Base-by-base conservation (phyloP, 495 filamentous ascomycete genomes). In the Margaritispora aquatica region DNA sequence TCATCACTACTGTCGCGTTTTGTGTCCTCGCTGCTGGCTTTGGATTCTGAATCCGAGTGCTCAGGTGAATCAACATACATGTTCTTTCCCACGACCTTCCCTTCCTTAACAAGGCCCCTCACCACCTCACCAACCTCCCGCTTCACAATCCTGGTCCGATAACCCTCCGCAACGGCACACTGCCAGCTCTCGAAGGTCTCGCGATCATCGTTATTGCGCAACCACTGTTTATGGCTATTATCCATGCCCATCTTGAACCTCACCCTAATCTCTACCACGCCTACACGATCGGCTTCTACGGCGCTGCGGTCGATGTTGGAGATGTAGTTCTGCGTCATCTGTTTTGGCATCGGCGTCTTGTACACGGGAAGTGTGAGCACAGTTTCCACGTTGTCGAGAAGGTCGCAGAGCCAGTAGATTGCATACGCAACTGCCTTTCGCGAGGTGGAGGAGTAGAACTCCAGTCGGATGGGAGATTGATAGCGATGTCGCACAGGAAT, bases 181-280 rank as follows among this genome's bases (percentile, higher is more conserved):
- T 51, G 24, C 55, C 55, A 58, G 2, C n/a, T 22, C 23, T 58
- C 55, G n/a, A 34, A 58, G 2, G 55, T 50, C 26, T 58, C 55
- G 2, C 23, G 44, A 26, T 58, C 55, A 21, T 58, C 55, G 21
- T 58, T 58, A 13, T 24, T 34, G 7, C 51, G 50, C 0, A 58
- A 15, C 55, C 55, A 58, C 9, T 58, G 55, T 19, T 50, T 36
- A 21, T 58, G 55, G 2, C 26, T 22, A 15, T 58, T 38, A 26
- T 58, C 55, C 55, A 58, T 50, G 7, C 55, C 55, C 55, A 58
- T 58, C 47, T 58, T 58, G 27, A 58, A 58, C 8, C 55, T 49
- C 15, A 50, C 46, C 1, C 9, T 29, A 23, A 58, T 26, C 7
- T 31, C 51, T 19, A 58, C 10, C 2, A 26, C 36, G n/a, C 46